A percentile compares a stretch with the other conserved stretches of the same genome.
phyloP scores from a whole-genome alignment of 2,329 filamentous ascomycete genomes.

The Colletotrichum trifolii region DNA sequence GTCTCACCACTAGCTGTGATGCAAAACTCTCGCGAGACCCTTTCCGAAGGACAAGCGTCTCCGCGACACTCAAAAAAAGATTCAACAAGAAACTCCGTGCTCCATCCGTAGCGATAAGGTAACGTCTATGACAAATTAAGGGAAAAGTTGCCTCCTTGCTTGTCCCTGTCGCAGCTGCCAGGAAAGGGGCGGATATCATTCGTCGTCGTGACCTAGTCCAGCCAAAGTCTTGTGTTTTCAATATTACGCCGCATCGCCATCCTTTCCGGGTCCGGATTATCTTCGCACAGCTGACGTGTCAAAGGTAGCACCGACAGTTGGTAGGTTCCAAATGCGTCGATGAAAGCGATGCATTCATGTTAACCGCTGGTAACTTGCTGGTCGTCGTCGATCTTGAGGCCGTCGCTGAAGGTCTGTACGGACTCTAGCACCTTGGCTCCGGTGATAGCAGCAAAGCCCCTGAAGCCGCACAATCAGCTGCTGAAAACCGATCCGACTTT shows the following conservation, averaged over 20 bases:
- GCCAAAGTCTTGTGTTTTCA: slow-evolving; percentile 30
- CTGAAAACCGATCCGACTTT: too few species aligned
- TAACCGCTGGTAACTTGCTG: slow-evolving; percentile 51
- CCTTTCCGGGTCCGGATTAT: neutral
- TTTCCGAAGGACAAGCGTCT: neutral
- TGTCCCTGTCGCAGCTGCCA: slow-evolving; percentile 27
- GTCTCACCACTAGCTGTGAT: neutral
- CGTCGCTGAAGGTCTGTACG: slow-evolving; percentile 67
- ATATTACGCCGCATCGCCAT: neutral
- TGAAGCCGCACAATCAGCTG: slow-evolving; percentile 51
- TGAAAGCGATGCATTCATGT: neutral
- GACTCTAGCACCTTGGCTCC: slow-evolving; percentile 68
- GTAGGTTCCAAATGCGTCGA: neutral
- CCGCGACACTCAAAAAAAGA: slow-evolving; percentile 8
- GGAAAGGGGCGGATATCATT: slow-evolving; percentile 34
- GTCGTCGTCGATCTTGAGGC: slow-evolving; percentile 78
- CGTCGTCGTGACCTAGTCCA: slow-evolving; percentile 33
- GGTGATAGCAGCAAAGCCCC: slow-evolving; percentile 80
- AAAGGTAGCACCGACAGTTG: neutral
- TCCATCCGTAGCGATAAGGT: slow-evolving; percentile 24
- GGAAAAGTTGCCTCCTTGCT: slow-evolving; percentile 28
- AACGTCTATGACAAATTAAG: slow-evolving; percentile 28
- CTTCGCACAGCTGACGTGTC: slow-evolving; percentile 13
- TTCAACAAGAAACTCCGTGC: slow-evolving; percentile 25
- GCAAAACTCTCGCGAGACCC: slow-evolving; percentile 6